These are phyloP conservation scores for Megacollybia platyphylla DNA, from an alignment of 1,284 basidiomycete species.

Conservation along the genomic window DNA sequence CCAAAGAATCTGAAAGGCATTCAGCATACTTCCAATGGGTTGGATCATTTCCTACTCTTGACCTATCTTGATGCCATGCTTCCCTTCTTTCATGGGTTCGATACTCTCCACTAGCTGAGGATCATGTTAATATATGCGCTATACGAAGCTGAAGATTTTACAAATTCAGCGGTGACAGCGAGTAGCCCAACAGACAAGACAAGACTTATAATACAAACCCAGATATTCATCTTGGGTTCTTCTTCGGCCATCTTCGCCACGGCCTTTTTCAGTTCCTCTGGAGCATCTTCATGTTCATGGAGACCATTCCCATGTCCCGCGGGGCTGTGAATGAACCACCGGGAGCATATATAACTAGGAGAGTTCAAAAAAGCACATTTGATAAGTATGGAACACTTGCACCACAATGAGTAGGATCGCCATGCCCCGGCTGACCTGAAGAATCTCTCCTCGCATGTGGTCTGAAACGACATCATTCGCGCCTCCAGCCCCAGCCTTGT, in stretches of 20 bases:
- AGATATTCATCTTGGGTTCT: slow-evolving; percentile 28
- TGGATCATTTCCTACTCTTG: slow-evolving; percentile 18
- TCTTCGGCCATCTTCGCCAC: slow-evolving; percentile 16
- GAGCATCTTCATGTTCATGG: slow-evolving; percentile 17
- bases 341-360: slow-evolving; percentile 27
- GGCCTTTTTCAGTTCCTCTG: slow-evolving; percentile 15
- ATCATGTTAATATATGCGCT: background rate
- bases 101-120: slow-evolving; percentile 29
- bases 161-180: slow-evolving; percentile 32
- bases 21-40: background rate
- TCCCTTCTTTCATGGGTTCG: slow-evolving; percentile 17
- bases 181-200: slow-evolving; percentile 23
- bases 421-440: slow-evolving; percentile 30
- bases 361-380: background rate
- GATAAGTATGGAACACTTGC: slow-evolving; percentile 13
- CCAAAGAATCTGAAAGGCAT: slow-evolving; percentile 45
- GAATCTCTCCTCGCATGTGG: slow-evolving; percentile 17
- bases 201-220: slow-evolving; percentile 25
- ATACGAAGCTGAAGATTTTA: slow-evolving; percentile 11
- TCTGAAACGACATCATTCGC: slow-evolving; percentile 13
- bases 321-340: slow-evolving; percentile 33
- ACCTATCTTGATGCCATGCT: slow-evolving; percentile 11
- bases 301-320: slow-evolving; percentile 29
- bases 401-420: slow-evolving; percentile 27
- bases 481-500: slow-evolving; percentile 2